A percentile compares a stretch with the other conserved stretches of the same genome.
Evolutionary conservation across 75 land plant genomes (phyloP).

Genomic region (Picea sitchensis): DNA sequence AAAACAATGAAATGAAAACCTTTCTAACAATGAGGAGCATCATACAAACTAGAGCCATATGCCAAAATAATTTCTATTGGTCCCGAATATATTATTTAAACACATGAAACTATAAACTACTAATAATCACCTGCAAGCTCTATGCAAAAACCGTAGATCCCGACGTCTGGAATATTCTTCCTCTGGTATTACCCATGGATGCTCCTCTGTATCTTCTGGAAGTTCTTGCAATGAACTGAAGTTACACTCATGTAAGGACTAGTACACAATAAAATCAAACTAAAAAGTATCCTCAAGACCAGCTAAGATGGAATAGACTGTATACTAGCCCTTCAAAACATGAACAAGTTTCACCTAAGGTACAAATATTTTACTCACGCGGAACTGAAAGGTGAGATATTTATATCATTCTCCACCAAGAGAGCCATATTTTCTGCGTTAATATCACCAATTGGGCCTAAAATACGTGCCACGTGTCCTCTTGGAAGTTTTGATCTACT

Average conservation of each 20-base stretch:
- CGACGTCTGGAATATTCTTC: too few relatives aligned
- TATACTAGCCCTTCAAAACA: constrained; percentile 1
- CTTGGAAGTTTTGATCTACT: constrained; percentile 13
- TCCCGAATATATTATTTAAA: too few relatives aligned
- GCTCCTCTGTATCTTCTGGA: constrained; percentile 16
- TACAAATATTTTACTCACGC: constrained; percentile 9
- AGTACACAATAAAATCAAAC: not conserved
- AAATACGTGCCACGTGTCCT: constrained; percentile 20
- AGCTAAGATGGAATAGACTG: not conserved
- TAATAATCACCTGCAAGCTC: not conserved
- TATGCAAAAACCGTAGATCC: too few relatives aligned
- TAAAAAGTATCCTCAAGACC: not conserved
- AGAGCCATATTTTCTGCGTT: constrained; percentile 17
- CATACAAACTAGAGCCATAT: too few relatives aligned
- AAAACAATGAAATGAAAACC: too few relatives aligned
- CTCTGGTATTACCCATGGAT: too few relatives aligned
- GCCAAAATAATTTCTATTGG: too few relatives aligned
- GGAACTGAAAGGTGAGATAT: constrained; percentile 16
- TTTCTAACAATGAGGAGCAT: too few relatives aligned
- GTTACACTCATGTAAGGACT: not conserved
- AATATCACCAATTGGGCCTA: constrained; percentile 21
- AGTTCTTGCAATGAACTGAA: constrained; percentile 20
- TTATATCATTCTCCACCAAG: constrained; percentile 19
- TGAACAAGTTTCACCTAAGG: constrained; percentile 1
- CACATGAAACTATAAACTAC: too few relatives aligned